phyloP scores from a whole-genome alignment of 129 eudicot species.

The Pittosporum tobira region DNA sequence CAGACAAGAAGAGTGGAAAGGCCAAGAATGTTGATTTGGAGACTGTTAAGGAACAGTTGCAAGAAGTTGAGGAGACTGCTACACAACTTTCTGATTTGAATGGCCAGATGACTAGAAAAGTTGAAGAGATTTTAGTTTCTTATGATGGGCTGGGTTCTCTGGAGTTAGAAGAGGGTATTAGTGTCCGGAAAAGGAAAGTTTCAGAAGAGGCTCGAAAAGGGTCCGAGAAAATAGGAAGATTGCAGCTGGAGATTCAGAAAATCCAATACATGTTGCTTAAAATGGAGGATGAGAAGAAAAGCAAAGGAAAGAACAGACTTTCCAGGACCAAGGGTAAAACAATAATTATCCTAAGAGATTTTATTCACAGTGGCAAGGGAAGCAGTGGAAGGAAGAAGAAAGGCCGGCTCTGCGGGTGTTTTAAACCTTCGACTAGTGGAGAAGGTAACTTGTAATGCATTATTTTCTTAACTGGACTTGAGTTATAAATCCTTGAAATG shows the following conservation, averaged over 20 bases:
- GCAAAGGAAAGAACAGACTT: slow-evolving; percentile 40
- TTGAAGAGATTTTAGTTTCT: slow-evolving; percentile 39
- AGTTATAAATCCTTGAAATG: neutral
- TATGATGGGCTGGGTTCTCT: slow-evolving; percentile 24
- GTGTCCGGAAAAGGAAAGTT: slow-evolving; percentile 24
- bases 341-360: slow-evolving; percentile 50
- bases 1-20: slow-evolving; percentile 36
- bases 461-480: neutral
- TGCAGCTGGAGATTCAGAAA: slow-evolving; percentile 81
- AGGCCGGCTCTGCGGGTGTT: slow-evolving; percentile 61
- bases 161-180: slow-evolving; percentile 40
- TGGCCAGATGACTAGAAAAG: slow-evolving; percentile 31
- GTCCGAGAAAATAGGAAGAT: slow-evolving; percentile 68
- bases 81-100: slow-evolving; percentile 44
- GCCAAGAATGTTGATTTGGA: slow-evolving; percentile 43
- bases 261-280: slow-evolving; percentile 56
- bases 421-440: slow-evolving; percentile 36
- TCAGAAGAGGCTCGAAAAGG: slow-evolving; percentile 52
- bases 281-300: slow-evolving; percentile 69
- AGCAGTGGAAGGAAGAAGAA: slow-evolving; percentile 45
- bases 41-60: slow-evolving; percentile 57
- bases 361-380: slow-evolving; percentile 50
- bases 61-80: slow-evolving; percentile 68
- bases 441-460: slow-evolving; percentile 23
- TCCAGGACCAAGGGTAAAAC: slow-evolving; percentile 53